Evolutionary conservation across 129 eudicot genomes (phyloP).

Genomic region (Ambrosia artemisiifolia): DNA sequence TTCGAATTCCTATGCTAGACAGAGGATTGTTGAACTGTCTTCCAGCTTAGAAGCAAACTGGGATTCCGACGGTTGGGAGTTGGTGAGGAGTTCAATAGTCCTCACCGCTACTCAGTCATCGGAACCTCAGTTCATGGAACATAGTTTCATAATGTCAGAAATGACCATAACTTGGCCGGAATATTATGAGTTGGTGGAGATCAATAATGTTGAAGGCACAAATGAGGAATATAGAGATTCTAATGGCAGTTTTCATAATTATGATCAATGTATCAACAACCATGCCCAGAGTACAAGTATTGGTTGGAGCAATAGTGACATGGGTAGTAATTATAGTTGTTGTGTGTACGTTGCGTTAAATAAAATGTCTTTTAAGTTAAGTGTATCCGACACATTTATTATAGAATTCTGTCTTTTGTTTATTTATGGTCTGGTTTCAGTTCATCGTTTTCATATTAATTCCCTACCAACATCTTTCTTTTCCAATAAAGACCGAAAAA

Average conservation of each 20-base stretch:
- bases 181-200: constrained; percentile 5
- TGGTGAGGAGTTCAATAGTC: constrained; percentile 34
- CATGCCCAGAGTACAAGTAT: constrained; percentile 22
- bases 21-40: constrained; percentile 38
- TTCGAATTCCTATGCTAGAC: constrained; percentile 1
- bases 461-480: constrained; percentile 9
- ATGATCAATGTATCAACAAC: constrained; percentile 1
- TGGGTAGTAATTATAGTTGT: constrained; percentile 19
- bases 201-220: not conserved
- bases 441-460: constrained; percentile 14
- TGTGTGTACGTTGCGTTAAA: constrained; percentile 3
- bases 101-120: not conserved
- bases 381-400: constrained; percentile 28
- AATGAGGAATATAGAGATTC: constrained; percentile 16
- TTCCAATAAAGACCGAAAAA: not conserved
- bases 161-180: not conserved
- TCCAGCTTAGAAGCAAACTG: constrained; percentile 39
- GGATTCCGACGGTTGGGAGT: constrained; percentile 69
- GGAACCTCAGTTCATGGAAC: not conserved
- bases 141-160: constrained; percentile 4
- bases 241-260: not conserved
- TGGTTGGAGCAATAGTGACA: constrained; percentile 17
- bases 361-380: constrained; percentile 15
- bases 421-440: not conserved
- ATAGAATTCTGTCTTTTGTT: not conserved